These are phyloP conservation scores for Davidsoniella eucalypti DNA, from an alignment of 2,329 filamentous ascomycete genomes.

Conservation along the genomic window DNA sequence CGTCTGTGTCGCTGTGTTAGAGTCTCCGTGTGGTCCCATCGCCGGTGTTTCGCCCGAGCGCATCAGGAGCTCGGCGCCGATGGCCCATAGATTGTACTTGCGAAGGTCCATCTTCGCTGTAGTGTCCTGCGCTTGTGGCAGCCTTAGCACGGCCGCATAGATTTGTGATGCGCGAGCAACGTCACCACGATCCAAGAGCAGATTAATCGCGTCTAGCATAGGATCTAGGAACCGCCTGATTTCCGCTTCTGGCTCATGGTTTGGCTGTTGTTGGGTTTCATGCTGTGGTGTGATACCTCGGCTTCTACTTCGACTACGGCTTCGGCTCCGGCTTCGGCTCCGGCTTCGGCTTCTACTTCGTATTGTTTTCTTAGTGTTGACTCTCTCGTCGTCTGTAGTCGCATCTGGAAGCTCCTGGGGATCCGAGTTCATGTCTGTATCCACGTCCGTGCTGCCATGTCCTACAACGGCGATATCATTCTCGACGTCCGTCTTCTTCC, in stretches of 20 bases:
- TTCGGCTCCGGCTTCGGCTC: neutral
- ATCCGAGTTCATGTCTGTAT: neutral
- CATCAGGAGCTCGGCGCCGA: slow-evolving; percentile 73
- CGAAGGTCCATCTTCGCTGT: slow-evolving; percentile 42
- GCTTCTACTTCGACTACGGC: neutral
- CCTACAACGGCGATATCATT: neutral
- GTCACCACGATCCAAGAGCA: slow-evolving; percentile 6
- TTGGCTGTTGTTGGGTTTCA: neutral
- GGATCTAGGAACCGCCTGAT: slow-evolving; percentile 6
- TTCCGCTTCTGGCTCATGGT: slow-evolving; percentile 5
- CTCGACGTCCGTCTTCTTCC: neutral
- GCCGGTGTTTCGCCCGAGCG: slow-evolving; percentile 21
- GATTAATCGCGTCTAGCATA: slow-evolving; percentile 9
- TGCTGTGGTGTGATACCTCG: neutral
- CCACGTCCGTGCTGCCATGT: neutral
- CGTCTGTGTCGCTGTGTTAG: neutral
- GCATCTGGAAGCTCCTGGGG: neutral
- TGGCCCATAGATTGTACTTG: slow-evolving; percentile 55
- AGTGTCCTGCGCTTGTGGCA: slow-evolving; percentile 4
- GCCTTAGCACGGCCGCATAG: slow-evolving; percentile 7
- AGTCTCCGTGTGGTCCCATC: neutral
- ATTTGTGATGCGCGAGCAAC: slow-evolving; percentile 8
- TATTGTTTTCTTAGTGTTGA: neutral
- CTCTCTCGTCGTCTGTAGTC: too few relatives aligned
- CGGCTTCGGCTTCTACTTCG: neutral